These are phyloP conservation scores for Vitis hybrid DNA, from an alignment of 177 flowering plant species.

Conservation along the genomic window DNA sequence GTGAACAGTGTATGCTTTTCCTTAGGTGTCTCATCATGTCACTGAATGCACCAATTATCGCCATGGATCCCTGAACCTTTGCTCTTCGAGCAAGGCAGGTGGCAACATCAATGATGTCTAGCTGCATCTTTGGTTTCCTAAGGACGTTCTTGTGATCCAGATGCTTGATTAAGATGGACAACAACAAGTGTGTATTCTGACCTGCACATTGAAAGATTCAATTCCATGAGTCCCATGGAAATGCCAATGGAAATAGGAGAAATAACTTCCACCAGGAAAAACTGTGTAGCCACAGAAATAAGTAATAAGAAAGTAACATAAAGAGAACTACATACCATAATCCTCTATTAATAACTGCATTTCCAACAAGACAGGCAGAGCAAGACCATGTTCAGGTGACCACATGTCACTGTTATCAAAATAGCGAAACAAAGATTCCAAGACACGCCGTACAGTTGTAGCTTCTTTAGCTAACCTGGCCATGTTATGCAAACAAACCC, in stretches of 20 bases:
- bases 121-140: conserved; percentile 22
- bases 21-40: conserved; percentile 25
- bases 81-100: conserved; percentile 18
- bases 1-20: conserved; percentile 21
- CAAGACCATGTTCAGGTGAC: conserved; percentile 23
- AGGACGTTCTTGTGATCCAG: conserved; percentile 27
- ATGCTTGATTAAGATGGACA: conserved; percentile 24
- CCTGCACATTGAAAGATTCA: conserved; percentile 9
- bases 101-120: conserved; percentile 20
- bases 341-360: conserved; percentile 20
- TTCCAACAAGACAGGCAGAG: conserved; percentile 20
- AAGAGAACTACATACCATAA: background rate
- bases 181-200: conserved; percentile 21
- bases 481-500: conserved; percentile 23
- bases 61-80: conserved; percentile 18
- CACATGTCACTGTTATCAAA: conserved; percentile 19
- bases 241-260: too few relatives aligned
- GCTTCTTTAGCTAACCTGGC: conserved; percentile 28
- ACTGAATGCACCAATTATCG: conserved; percentile 24
- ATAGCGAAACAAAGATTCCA: conserved; percentile 23
- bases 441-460: conserved; percentile 23
- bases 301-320: background rate
- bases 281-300: background rate
- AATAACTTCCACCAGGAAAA: background rate
- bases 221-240: background rate